Evolutionary conservation across 164 flowering plant species (phyloP).

Genomic region (Tetrastigma voinierianum): DNA sequence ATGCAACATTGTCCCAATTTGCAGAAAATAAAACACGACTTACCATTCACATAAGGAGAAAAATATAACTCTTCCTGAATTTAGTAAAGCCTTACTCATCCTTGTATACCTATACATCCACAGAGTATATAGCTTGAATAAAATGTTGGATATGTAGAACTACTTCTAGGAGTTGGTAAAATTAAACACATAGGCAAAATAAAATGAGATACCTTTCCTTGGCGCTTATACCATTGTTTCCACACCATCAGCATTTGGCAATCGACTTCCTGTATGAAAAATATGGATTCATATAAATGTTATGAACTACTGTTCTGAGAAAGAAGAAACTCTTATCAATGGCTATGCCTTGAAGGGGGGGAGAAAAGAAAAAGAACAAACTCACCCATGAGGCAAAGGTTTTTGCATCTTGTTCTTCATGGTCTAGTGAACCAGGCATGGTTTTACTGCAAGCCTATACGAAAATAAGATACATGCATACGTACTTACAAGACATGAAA

Average conservation of each 20-base stretch:
- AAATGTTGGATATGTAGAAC: no score
- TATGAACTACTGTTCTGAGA: neutral
- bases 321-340: no score
- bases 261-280: slow-evolving; percentile 41
- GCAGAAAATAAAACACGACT: slow-evolving; percentile 9
- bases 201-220: slow-evolving; percentile 28
- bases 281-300: neutral
- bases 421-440: slow-evolving; percentile 36
- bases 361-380: neutral
- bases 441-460: slow-evolving; percentile 25
- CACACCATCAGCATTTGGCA: slow-evolving; percentile 61
- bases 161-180: no score
- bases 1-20: no score
- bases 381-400: slow-evolving; percentile 36
- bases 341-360: neutral
- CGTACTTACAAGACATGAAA: neutral
- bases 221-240: slow-evolving; percentile 35
- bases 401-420: slow-evolving; percentile 33
- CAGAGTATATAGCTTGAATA: no score
- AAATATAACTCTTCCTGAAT: slow-evolving; percentile 62
- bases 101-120: slow-evolving; percentile 41
- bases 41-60: slow-evolving; percentile 83
- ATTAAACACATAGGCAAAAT: no score
- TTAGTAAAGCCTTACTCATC: slow-evolving; percentile 63
- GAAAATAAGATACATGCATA: neutral